Conservation (phyloP, 2,329 filamentous ascomycete genomes). For the Balansia obtecta region DNA sequence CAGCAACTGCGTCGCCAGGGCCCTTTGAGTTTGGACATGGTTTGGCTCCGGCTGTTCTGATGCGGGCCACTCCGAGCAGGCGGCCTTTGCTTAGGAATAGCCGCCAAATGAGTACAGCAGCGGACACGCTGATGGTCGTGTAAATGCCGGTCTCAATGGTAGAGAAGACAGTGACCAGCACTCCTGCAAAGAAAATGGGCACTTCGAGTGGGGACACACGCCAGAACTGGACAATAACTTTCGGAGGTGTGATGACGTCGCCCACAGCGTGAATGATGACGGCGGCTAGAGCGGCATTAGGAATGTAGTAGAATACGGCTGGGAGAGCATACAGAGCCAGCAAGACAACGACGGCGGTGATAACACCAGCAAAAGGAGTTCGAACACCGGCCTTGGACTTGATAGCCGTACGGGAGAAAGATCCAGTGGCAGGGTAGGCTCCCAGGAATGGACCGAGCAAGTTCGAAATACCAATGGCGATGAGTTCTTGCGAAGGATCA, state of each 20-base stretch:
- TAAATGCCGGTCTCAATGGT: slow-evolving; percentile 82
- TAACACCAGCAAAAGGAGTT: slow-evolving; percentile 74
- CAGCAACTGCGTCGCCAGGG: slow-evolving; percentile 19
- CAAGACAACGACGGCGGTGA: slow-evolving; percentile 71
- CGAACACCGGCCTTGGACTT: slow-evolving; percentile 89
- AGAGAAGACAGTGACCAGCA: slow-evolving; percentile 69
- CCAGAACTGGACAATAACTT: slow-evolving; percentile 82
- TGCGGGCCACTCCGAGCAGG: slow-evolving; percentile 66
- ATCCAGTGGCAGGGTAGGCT: slow-evolving; percentile 76
- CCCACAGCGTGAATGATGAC: slow-evolving; percentile 88
- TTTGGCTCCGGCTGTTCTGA: slow-evolving; percentile 68
- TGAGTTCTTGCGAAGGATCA: slow-evolving; percentile 66
- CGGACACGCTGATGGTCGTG: slow-evolving; percentile 59
- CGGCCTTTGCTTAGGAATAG: slow-evolving; percentile 66
- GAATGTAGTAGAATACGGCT: slow-evolving; percentile 81
- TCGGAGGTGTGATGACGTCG: slow-evolving; percentile 73
- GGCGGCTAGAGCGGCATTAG: slow-evolving; percentile 59
- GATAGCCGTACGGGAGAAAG: slow-evolving; percentile 84
- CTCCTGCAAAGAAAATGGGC: slow-evolving; percentile 73
- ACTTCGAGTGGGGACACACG: slow-evolving; percentile 71
- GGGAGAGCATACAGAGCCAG: slow-evolving; percentile 75
- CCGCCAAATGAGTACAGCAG: slow-evolving; percentile 62
- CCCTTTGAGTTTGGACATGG: slow-evolving; percentile 8
- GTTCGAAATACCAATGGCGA: slow-evolving; percentile 66
- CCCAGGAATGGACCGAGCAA: slow-evolving; percentile 68